phyloP scores from a whole-genome alignment of 768 basidiomycete genomes.

The Rhizopogon roseolus region DNA sequence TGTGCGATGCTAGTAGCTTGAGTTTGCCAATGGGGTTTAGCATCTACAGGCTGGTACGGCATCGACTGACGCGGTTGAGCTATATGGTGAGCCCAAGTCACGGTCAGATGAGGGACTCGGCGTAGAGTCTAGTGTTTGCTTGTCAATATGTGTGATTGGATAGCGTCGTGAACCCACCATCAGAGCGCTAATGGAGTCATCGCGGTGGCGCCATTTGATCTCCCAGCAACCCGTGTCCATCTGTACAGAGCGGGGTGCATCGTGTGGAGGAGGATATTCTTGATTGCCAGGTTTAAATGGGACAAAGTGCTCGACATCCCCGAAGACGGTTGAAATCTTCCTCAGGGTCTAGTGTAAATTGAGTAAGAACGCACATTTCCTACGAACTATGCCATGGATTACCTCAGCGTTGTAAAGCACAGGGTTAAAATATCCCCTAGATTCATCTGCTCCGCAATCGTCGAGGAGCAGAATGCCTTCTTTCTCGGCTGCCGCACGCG shows the following conservation, averaged over 20 bases:
- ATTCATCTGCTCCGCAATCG: slow-evolving; percentile 28
- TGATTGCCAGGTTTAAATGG: slow-evolving; percentile 15
- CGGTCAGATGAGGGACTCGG: slow-evolving; percentile 63
- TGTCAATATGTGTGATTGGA: slow-evolving; percentile 2
- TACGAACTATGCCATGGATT: slow-evolving; percentile 8
- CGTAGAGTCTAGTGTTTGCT: slow-evolving; percentile 51
- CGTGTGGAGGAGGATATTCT: slow-evolving; percentile 46
- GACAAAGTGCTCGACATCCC: slow-evolving; percentile 54
- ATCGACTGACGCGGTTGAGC: slow-evolving; percentile 12
- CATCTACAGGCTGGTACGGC: slow-evolving; percentile 8
- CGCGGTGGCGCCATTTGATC: slow-evolving; percentile 74
- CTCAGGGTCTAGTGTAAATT: slow-evolving; percentile 40
- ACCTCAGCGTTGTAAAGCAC: slow-evolving; percentile 60
- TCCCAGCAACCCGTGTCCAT: slow-evolving; percentile 71
- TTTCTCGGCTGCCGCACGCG: slow-evolving; percentile 21
- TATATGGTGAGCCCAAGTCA: slow-evolving; percentile 78
- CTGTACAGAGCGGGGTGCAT: slow-evolving; percentile 42
- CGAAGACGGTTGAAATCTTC: slow-evolving; percentile 55
- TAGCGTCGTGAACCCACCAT: slow-evolving; percentile 43
- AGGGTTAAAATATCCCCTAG: slow-evolving; percentile 47
- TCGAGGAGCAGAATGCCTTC: slow-evolving; percentile 7
- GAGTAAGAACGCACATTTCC: background rate
- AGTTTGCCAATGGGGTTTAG: slow-evolving; percentile 13
- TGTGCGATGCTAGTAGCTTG: slow-evolving; percentile 7
- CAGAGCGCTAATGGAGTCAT: slow-evolving; percentile 69